Base-by-base conservation (phyloP, 371 early-diverging fungal genomes). In the Mitosporidium daphniae region DNA sequence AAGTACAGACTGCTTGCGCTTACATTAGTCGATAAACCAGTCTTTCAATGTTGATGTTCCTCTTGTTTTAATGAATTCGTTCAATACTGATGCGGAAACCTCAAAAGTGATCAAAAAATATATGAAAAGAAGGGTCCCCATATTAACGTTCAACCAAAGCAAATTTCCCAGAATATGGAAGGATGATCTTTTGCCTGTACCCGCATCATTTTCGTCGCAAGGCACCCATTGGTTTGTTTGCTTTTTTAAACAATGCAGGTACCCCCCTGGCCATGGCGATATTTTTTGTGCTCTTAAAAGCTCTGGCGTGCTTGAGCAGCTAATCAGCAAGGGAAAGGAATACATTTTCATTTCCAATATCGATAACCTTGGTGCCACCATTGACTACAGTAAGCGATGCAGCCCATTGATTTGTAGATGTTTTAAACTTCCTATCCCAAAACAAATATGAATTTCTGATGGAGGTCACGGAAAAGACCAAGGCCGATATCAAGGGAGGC, bases 231-330 rank as follows among this genome's bases (percentile, higher is more conserved):
- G n/a, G n/a, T n/a, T n/a, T n/a, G n/a, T n/a, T n/a, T n/a, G n/a
- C n/a, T n/a, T n/a, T n/a, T n/a, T n/a, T n/a, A n/a, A n/a, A n/a
- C n/a, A 36, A 22, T 36, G 30, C 23, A 63, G 63, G 61, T 97
- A 94, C 45, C 98, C 98, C 12, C 98, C 98, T 9, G 98, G 97
- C 27, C 97, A 95, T 59, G 97, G 97, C 42, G 91, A 95, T 45
- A 42, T 95, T 42, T 91, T 75, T 41, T 71, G 78, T 37, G 58
- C 74, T n/a, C 54, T 95, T 22, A 50, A 59, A 26, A 75, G 73
- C 49, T 74, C 73, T 19, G 94, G 94, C 14, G 55, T 84, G 28
- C 45, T 97, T 33, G 93, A 97, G 42, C 53, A 75, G 49, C 56
- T 97, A 24, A 41, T 97, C 22, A 58, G 49, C 8, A 67, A 84